phyloP scores from a whole-genome alignment of 805 yeast genomes.

The Myxozyma lipomycoides region DNA sequence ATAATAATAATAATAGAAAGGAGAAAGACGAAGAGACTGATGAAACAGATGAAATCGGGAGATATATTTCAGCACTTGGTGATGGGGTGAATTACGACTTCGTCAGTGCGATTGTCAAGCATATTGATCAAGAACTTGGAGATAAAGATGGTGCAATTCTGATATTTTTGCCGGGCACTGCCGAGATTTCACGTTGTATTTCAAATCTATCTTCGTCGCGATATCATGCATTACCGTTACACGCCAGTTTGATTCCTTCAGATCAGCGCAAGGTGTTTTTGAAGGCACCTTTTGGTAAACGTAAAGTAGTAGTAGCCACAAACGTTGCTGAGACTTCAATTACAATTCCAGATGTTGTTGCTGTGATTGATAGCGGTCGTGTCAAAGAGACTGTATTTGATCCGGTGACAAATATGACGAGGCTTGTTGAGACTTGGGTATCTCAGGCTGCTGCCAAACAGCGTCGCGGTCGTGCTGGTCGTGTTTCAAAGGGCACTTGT shows the following conservation, averaged over 20 bases:
- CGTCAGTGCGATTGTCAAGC: conserved; percentile 51
- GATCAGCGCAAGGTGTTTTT: conserved; percentile 79
- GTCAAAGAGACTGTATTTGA: conserved; percentile 76
- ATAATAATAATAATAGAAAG: conserved; percentile 3
- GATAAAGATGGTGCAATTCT: conserved; percentile 54
- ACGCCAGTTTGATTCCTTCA: conserved; percentile 76
- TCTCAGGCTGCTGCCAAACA: conserved; percentile 87
- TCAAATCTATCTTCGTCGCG: conserved; percentile 36
- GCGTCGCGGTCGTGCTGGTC: conserved; percentile 97
- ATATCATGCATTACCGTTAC: conserved; percentile 65
- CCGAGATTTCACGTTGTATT: conserved; percentile 72
- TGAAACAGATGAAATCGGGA: conserved; percentile 18
- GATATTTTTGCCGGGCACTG: conserved; percentile 84
- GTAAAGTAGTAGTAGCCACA: conserved; percentile 85
- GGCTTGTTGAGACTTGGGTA: conserved; percentile 75
- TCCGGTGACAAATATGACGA: conserved; percentile 60
- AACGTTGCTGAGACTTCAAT: conserved; percentile 97
- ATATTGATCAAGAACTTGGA: conserved; percentile 50
- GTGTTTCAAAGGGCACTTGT: conserved; percentile 79
- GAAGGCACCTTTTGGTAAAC: conserved; percentile 47
- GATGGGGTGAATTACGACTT: conserved; percentile 63
- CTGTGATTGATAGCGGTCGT: conserved; percentile 82
- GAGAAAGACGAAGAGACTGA: background rate
- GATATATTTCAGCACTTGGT: conserved; percentile 18
- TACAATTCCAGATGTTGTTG: conserved; percentile 92